Percentiles rank a stretch among this genome's conserved stretches.
Conservation (phyloP, 208 protist species). For the Crithidia brevicula region DNA sequence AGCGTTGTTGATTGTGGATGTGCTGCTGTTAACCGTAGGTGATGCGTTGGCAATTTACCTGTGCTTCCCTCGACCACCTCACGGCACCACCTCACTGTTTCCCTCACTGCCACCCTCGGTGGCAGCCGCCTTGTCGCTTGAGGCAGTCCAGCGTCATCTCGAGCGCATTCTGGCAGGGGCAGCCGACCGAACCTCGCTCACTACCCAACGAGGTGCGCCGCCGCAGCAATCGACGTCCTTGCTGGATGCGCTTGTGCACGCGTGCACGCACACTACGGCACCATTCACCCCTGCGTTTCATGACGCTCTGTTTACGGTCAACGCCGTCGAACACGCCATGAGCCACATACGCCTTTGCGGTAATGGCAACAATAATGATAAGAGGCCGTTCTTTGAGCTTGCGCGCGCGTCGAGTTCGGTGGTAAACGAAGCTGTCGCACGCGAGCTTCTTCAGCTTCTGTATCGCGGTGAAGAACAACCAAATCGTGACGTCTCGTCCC, state of each 20-base stretch:
- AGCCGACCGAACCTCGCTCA: not conserved
- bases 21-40: slow-evolving; percentile 57
- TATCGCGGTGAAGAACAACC: not conserved
- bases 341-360: not conserved
- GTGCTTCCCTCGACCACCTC: slow-evolving; percentile 34
- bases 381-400: not conserved
- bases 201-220: not conserved
- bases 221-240: not conserved
- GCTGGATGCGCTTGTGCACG: slow-evolving; percentile 12
- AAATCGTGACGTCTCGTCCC: no score
- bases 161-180: slow-evolving; percentile 10
- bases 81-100: not conserved
- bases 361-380: no score
- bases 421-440: not conserved
- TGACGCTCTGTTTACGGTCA: slow-evolving; percentile 27
- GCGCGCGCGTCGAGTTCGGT: not conserved
- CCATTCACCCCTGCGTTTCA: slow-evolving; percentile 26
- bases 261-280: slow-evolving; percentile 28
- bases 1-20: slow-evolving; percentile 23
- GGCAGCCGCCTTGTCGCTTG: slow-evolving; percentile 6
- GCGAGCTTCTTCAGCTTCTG: not conserved
- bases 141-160: slow-evolving; percentile 10
- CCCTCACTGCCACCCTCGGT: not conserved
- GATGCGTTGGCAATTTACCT: slow-evolving; percentile 48
- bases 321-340: slow-evolving; percentile 23